These are phyloP conservation scores for Ustilago sp. DNA, from an alignment of 1,284 basidiomycete species.

Conservation along the genomic window DNA sequence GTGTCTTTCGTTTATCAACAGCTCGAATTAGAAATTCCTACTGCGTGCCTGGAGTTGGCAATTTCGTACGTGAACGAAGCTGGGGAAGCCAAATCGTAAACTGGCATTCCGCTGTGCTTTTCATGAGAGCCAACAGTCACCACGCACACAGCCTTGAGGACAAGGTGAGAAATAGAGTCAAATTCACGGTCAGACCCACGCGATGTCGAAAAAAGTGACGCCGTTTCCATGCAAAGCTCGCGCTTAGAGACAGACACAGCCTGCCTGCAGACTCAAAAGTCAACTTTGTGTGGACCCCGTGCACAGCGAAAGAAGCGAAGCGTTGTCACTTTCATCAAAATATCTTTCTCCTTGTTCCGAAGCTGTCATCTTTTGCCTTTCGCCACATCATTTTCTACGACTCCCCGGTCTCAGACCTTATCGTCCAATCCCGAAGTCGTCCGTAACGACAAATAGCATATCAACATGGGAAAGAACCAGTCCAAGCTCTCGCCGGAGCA, in stretches of 20 bases:
- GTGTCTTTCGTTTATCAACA: neutral
- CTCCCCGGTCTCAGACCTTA: neutral
- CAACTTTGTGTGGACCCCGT: conserved; percentile 18
- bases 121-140: neutral
- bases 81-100: neutral
- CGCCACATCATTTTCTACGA: conserved; percentile 15
- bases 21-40: conserved; percentile 2
- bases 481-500: conserved; percentile 96
- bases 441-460: conserved; percentile 4
- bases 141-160: neutral
- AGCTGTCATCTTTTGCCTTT: neutral
- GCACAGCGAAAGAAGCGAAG: conserved; percentile 6
- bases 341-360: neutral
- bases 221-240: neutral
- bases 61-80: neutral
- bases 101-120: conserved; percentile 5
- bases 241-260: neutral
- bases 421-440: neutral
- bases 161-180: neutral
- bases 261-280: neutral
- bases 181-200: neutral
- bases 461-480: conserved; percentile 88
- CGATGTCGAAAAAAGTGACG: conserved; percentile 4
- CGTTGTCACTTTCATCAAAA: neutral
- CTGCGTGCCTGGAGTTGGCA: neutral